Evolutionary conservation across 2,329 filamentous ascomycete genomes (phyloP), one percentile per base, ranked within the genome.

Genomic region (Curvularia verruculosa): DNA sequence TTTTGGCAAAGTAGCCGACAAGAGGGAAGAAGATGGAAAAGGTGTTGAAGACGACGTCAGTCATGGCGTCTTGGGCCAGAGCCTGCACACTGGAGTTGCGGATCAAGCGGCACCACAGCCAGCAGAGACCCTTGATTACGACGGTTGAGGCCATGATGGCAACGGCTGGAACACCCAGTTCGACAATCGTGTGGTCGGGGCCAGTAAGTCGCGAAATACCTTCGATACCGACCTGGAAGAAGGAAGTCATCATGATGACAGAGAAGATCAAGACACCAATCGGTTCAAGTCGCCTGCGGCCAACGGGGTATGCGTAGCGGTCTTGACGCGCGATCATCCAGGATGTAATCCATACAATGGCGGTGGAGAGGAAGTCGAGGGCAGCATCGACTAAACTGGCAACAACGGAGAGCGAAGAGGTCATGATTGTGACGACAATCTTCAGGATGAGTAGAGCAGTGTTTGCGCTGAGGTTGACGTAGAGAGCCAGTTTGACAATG

Each of bases 21-120:
- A 96, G 85, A 1, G 92, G 92, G 71, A 96, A 96, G 23, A 95
- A 83, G 69, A 96, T 95, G 62, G 89, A 92, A 69, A 95, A 94
- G 1, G 86, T 86, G 77, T 96, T 96, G 84, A 96, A 96, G 29
- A 96, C 87, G 26, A 96, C 90, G 69, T 96, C 90, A 0, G 90
- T 83, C 76, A 85, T 81, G 12, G 86, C 86, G 61, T 88, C 86
- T 65, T 88, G 85, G 0, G 86, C 86, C 64, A 96, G 80, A 1
- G 92, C 91, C 72, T 93, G 91, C 4, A 96, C 92, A 60, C 88
- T 91, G 2, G 89, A 92, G 74, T 96, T 96, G 65, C 87, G 91
- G 63, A 96, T 90, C 31, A 95, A 76, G 6, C 92, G 89, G 73
- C 91, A 96, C 90, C 90, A 96, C 37, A 96, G 71, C 90, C 91